phyloP scores from a whole-genome alignment of 306 rosid species.

The Cicer pinnatifidum region DNA sequence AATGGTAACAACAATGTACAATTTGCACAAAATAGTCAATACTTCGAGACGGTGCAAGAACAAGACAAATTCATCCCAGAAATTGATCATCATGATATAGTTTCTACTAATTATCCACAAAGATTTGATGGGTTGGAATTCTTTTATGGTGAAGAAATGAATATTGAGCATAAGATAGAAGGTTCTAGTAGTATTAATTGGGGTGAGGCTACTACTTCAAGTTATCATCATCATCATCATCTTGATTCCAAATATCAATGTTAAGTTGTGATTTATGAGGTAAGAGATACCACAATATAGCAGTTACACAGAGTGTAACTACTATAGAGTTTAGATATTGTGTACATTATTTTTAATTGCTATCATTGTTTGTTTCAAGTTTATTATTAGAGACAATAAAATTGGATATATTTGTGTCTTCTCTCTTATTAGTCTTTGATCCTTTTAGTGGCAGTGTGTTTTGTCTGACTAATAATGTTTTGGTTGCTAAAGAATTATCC shows the following conservation, averaged over 20 bases:
- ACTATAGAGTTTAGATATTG: conserved; percentile 42
- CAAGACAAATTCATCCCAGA: conserved; percentile 44
- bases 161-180: conserved; percentile 37
- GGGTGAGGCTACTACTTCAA: conserved; percentile 36
- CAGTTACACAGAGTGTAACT: too few species aligned
- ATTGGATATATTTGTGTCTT: neutral
- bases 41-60: conserved; percentile 53
- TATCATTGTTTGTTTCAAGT: conserved; percentile 36
- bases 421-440: conserved; percentile 31
- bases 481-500: conserved; percentile 20
- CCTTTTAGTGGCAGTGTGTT: conserved; percentile 16
- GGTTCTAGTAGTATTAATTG: conserved; percentile 33
- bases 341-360: conserved; percentile 44
- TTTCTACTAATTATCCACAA: conserved; percentile 45
- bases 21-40: conserved; percentile 44
- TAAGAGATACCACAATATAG: neutral
- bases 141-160: conserved; percentile 52
- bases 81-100: conserved; percentile 44
- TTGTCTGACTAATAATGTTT: conserved; percentile 32
- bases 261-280: neutral
- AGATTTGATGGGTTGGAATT: conserved; percentile 64
- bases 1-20: conserved; percentile 38
- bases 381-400: conserved; percentile 38
- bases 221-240: conserved; percentile 44
- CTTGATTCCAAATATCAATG: conserved; percentile 45